phyloP scores from a whole-genome alignment of 495 filamentous ascomycete genomes.

The Neurospora cerealis region DNA sequence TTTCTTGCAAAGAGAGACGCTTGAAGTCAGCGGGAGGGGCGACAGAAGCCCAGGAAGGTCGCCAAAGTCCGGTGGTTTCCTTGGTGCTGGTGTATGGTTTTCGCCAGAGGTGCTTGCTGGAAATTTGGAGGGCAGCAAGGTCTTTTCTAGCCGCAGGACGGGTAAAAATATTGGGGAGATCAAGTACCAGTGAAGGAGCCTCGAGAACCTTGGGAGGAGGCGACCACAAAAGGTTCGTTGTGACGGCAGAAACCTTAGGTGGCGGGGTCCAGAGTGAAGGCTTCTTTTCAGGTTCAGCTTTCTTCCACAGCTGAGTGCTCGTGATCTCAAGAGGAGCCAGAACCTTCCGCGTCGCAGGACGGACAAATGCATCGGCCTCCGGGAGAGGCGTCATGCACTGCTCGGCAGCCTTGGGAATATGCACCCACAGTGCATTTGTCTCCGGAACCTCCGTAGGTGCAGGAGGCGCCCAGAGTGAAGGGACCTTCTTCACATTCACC shows the following conservation, averaged over 20 bases:
- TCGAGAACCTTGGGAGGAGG: not conserved
- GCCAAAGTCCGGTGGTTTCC: constrained; percentile 27
- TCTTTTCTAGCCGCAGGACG: constrained; percentile 26
- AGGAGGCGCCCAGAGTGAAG: constrained; percentile 16
- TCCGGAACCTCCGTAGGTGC: not conserved
- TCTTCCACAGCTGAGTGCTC: constrained; percentile 31
- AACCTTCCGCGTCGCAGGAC: constrained; percentile 23
- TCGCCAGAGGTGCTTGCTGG: constrained; percentile 31
- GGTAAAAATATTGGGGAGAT: constrained; percentile 1
- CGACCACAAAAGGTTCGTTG: not conserved
- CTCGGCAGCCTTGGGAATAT: constrained; percentile 1
- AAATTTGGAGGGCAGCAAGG: constrained; percentile 20
- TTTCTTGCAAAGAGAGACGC: constrained; percentile 14
- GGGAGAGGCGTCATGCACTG: not conserved
- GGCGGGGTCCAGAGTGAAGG: not conserved
- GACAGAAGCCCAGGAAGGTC: constrained; percentile 18
- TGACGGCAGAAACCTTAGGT: not conserved
- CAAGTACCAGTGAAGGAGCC: not conserved
- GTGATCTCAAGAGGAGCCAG: constrained; percentile 22
- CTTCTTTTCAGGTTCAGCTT: constrained; percentile 10
- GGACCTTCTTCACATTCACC: not conserved
- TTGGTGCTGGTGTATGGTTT: constrained; percentile 20
- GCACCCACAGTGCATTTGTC: constrained; percentile 8
- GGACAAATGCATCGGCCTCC: constrained; percentile 12
- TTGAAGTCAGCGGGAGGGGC: constrained; percentile 29